Conservation (phyloP, 2,329 filamentous ascomycete species). For the Hymenotorrendiella dingleyae region DNA sequence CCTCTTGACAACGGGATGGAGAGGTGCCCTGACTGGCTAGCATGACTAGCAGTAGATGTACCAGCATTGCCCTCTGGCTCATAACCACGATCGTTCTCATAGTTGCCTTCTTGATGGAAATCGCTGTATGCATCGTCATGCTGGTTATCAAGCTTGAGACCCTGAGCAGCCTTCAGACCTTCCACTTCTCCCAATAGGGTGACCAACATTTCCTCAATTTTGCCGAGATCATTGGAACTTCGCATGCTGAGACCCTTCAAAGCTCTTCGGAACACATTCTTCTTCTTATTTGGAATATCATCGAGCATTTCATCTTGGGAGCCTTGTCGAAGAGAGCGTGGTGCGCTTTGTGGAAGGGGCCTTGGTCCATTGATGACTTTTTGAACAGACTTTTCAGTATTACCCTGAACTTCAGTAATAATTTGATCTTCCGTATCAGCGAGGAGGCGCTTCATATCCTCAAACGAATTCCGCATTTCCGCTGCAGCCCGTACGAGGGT, state of each 20-base stretch:
- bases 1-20: conserved; percentile 51
- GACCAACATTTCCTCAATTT: conserved; percentile 88
- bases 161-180: conserved; percentile 59
- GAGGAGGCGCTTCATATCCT: conserved; percentile 90
- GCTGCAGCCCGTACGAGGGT: conserved; percentile 89
- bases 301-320: conserved; percentile 50
- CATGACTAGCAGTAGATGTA: conserved; percentile 65
- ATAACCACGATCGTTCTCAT: conserved; percentile 67
- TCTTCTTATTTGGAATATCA: conserved; percentile 67
- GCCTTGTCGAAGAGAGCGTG: conserved; percentile 36
- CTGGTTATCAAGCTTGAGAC: conserved; percentile 45
- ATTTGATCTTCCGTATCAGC: conserved; percentile 85
- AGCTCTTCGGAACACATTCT: conserved; percentile 91
- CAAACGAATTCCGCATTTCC: conserved; percentile 95
- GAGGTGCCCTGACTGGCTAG: conserved; percentile 70
- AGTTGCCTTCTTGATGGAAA: conserved; percentile 55
- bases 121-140: conserved; percentile 63
- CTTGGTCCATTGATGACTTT: conserved; percentile 80
- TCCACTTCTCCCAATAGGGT: conserved; percentile 91
- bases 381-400: conserved; percentile 79
- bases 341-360: conserved; percentile 62
- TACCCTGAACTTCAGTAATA: conserved; percentile 78
- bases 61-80: conserved; percentile 77
- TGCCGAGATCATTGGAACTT: conserved; percentile 78
- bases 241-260: conserved; percentile 84